A percentile compares a stretch with the other conserved stretches of the same genome.
Conservation (phyloP, 2,329 filamentous ascomycete genomes). For the Ophiocordyceps robertsii region DNA sequence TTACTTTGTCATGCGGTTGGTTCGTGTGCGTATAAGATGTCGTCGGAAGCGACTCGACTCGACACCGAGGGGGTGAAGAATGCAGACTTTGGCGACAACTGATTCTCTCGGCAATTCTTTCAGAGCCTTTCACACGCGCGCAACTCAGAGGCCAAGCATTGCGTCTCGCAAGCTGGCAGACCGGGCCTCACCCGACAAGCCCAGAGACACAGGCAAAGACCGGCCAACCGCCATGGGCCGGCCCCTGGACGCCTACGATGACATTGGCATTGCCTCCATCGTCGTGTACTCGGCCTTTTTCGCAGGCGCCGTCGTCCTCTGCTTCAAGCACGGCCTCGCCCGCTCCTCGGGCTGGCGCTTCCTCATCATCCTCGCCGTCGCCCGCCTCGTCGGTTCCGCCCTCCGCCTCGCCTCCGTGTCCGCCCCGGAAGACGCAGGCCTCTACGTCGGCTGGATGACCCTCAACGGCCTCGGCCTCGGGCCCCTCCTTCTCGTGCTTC, state of each 20-base stretch:
- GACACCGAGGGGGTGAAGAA: too few relatives aligned
- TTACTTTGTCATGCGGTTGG: too few relatives aligned
- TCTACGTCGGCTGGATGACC: constrained; percentile 19
- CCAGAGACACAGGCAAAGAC: background rate
- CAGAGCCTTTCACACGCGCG: too few relatives aligned
- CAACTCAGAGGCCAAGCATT: too few relatives aligned
- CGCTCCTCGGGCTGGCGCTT: constrained; percentile 49
- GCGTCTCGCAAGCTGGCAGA: too few relatives aligned
- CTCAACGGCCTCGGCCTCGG: constrained; percentile 21
- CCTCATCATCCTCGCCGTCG: constrained; percentile 43
- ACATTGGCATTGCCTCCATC: constrained; percentile 18
- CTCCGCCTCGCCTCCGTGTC: constrained; percentile 28
- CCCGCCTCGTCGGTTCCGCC: constrained; percentile 42
- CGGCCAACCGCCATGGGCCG: constrained; percentile 4
- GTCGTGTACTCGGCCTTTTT: constrained; percentile 16
- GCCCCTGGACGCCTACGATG: constrained; percentile 15
- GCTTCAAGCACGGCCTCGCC: constrained; percentile 32
- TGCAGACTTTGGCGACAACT: too few relatives aligned
- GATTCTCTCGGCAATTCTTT: too few relatives aligned
- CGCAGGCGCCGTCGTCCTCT: constrained; percentile 22
- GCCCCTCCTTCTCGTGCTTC: constrained; percentile 31
- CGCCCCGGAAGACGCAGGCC: constrained; percentile 30
- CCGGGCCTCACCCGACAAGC: background rate
- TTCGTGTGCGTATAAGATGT: too few relatives aligned
- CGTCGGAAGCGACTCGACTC: too few relatives aligned